Evolutionary conservation across 176 grass and related monocot species (phyloP).

Genomic region (Calamus simplicifolius): DNA sequence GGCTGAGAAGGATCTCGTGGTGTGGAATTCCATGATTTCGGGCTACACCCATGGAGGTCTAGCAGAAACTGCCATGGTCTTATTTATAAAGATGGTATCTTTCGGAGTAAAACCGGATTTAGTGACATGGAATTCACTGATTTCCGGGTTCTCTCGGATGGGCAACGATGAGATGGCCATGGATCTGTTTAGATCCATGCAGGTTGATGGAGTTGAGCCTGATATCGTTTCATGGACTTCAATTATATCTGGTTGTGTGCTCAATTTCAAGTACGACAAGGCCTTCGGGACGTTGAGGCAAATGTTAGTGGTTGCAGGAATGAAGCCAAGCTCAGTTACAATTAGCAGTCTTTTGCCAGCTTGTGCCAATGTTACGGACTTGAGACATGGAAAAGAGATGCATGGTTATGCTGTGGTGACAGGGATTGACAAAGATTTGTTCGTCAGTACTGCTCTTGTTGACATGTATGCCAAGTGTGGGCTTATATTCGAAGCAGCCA

Average conservation of each 20-base stretch:
- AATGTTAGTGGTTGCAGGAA: slow-evolving; percentile 26
- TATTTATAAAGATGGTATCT: slow-evolving; percentile 45
- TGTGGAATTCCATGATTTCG: slow-evolving; percentile 57
- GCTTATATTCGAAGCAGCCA: slow-evolving; percentile 23
- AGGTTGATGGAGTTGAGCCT: slow-evolving; percentile 32
- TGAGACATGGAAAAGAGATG: slow-evolving; percentile 53
- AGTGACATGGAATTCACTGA: slow-evolving; percentile 42
- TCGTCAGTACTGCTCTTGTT: slow-evolving; percentile 38
- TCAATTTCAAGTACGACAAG: slow-evolving; percentile 39
- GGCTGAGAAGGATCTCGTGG: slow-evolving; percentile 27
- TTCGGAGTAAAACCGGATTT: slow-evolving; percentile 28
- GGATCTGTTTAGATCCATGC: slow-evolving; percentile 32
- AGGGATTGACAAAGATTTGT: slow-evolving; percentile 32
- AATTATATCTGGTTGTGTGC: slow-evolving; percentile 34
- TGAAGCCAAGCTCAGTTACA: slow-evolving; percentile 38
- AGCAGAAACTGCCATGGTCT: slow-evolving; percentile 27
- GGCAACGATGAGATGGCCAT: slow-evolving; percentile 29
- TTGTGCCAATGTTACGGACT: slow-evolving; percentile 37
- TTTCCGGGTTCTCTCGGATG: slow-evolving; percentile 37
- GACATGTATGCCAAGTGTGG: slow-evolving; percentile 69
- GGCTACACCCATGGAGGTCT: slow-evolving; percentile 42
- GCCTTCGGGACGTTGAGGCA: slow-evolving; percentile 32
- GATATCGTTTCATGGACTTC: slow-evolving; percentile 62
- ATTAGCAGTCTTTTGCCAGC: slow-evolving; percentile 49
- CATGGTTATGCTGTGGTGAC: slow-evolving; percentile 34